Base-by-base conservation (phyloP, 805 yeast genomes). In the Wickerhamiella azyma region DNA sequence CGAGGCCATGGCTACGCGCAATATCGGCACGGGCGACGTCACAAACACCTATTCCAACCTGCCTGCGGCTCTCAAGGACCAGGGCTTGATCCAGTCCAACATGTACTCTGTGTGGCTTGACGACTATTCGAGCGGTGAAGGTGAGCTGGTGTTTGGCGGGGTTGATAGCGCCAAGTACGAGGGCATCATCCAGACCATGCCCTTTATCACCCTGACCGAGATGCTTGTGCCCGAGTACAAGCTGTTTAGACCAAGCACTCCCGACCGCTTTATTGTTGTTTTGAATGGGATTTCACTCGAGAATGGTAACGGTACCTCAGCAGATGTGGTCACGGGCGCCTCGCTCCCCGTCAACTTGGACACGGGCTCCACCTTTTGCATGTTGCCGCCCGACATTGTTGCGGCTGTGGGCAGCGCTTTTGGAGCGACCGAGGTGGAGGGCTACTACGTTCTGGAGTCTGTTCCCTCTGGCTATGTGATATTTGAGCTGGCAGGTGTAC, bases 341-440 rank as follows among this genome's bases (percentile, higher is more conserved):
- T 41, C 9, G 30, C n/a, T 28, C 30, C 47, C 38, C 14, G 41
- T 40, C 2, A 57, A 72, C 19, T 59, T 78, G 29, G 84, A 79
- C 56, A 69, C 79, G 0, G 81, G 82, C n/a, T 66, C 81, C 8
- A 66, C 79, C 3, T 56, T 69, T 26, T 58, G 73, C 9, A 70
- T 70, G 52, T 60, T 76, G 32, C 80, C 81, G 5, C 26, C 49
- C 2, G 50, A 47, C 6, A 47, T 60, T 14, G 53, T 69, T 2
- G 51, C 50, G 8, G 50, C 55, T 1, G 28, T 56, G 19, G 62
- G 17, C 9, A 3, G 2, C 16, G 8, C 26, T 9, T 17, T 36
- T 11, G 24, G 33, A 24, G 66, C 59, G 18, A 38, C 49, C 3
- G 54, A 62, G 8, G 51, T 70, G 13, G 3, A 19, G 9, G 68